Conservation (phyloP, 371 early-diverging fungal species). For the Mortierella polycephala region DNA sequence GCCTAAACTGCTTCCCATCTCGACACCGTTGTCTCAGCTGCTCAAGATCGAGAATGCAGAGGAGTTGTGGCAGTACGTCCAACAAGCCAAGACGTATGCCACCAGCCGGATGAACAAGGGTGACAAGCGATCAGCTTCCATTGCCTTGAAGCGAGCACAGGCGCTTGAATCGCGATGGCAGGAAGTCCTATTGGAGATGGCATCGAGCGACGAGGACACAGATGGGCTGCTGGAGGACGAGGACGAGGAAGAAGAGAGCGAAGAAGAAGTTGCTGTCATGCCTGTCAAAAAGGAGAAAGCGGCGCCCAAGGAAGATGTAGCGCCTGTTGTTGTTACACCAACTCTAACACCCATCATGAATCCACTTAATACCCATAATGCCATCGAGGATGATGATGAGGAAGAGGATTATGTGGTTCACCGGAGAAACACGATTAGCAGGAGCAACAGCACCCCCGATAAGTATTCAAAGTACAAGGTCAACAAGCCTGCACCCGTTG, state of each 20-base stretch:
- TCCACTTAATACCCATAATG: conserved; percentile 6
- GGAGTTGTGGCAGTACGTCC: conserved; percentile 51
- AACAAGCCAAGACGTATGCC: conserved; percentile 52
- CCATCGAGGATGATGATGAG: conserved; percentile 33
- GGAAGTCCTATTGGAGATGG: conserved; percentile 47
- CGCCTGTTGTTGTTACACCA: background rate
- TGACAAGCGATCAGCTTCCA: conserved; percentile 51
- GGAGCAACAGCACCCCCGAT: conserved; percentile 42
- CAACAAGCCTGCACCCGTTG: conserved; percentile 12
- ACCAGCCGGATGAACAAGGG: conserved; percentile 52
- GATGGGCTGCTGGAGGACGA: conserved; percentile 42
- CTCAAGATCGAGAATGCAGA: conserved; percentile 45
- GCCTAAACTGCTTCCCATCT: conserved; percentile 50
- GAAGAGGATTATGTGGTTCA: conserved; percentile 27
- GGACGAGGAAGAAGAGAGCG: conserved; percentile 19
- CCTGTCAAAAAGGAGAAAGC: conserved; percentile 13
- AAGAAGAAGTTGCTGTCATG: background rate
- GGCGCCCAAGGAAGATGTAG: background rate
- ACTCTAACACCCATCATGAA: background rate
- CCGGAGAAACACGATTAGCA: conserved; percentile 22
- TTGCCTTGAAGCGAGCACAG: conserved; percentile 50
- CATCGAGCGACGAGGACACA: conserved; percentile 43
- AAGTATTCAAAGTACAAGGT: conserved; percentile 51
- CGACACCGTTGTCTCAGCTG: conserved; percentile 38
- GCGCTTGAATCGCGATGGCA: conserved; percentile 50